phyloP scores from a whole-genome alignment of 208 protist genomes.

The Borovskyia barvae region DNA sequence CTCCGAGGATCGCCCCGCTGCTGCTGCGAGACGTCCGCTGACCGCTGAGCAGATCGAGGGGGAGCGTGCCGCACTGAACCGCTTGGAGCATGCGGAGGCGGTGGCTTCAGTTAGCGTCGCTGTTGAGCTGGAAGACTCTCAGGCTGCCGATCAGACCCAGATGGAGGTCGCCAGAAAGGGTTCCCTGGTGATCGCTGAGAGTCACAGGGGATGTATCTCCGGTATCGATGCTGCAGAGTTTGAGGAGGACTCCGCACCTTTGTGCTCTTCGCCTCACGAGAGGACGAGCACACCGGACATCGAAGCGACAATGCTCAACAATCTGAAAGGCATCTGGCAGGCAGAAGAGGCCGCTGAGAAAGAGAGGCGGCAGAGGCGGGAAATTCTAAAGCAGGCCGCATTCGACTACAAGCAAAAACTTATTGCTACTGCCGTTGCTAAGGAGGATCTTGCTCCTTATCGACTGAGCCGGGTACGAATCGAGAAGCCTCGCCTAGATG shows the following conservation, averaged over 20 bases:
- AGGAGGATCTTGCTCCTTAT: constrained; percentile 35
- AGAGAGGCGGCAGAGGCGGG: constrained; percentile 13
- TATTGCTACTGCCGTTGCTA: constrained; percentile 37
- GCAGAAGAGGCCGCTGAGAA: constrained; percentile 10
- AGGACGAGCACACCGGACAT: too few relatives aligned
- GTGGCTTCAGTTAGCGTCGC: too few relatives aligned
- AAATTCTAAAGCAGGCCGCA: constrained; percentile 24
- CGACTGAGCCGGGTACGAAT: constrained; percentile 2
- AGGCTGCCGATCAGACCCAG: too few relatives aligned
- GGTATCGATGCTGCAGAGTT: too few relatives aligned
- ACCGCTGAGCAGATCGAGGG: background rate
- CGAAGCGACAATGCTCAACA: constrained; percentile 14
- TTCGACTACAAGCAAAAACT: constrained; percentile 46
- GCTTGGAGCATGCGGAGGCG: background rate
- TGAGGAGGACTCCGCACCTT: too few relatives aligned
- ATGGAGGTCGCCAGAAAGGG: too few relatives aligned
- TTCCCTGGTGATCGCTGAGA: too few relatives aligned
- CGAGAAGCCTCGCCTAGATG: background rate
- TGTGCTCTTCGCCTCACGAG: too few relatives aligned
- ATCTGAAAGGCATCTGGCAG: constrained; percentile 20
- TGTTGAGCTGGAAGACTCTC: too few relatives aligned
- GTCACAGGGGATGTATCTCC: too few relatives aligned
- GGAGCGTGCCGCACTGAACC: background rate
- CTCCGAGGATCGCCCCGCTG: background rate
- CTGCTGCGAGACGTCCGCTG: background rate